phyloP scores from a whole-genome alignment of 2,329 filamentous ascomycete genomes.

The Colletotrichum limetticola region DNA sequence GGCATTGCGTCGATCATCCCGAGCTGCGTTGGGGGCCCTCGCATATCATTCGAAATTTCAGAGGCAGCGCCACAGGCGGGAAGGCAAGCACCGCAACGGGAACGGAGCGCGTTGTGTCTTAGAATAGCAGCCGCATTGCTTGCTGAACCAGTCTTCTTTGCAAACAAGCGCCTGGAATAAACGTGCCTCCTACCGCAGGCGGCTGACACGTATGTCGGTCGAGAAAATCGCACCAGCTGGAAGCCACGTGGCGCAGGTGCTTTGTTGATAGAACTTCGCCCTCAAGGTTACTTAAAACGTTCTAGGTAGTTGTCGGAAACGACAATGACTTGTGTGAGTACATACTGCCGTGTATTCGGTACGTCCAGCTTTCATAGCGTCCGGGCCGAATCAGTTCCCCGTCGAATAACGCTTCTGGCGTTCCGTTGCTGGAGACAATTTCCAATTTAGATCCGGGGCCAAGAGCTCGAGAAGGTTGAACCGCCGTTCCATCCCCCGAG shows the following conservation, averaged over 20 bases:
- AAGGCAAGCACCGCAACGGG: neutral
- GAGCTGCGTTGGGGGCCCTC: slow-evolving; percentile 11
- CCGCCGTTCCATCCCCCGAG: slow-evolving; percentile 6
- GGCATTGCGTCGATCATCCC: slow-evolving; percentile 22
- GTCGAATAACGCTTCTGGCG: neutral
- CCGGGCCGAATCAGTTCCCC: neutral
- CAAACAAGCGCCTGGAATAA: neutral
- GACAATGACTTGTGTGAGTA: neutral
- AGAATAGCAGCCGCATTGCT: slow-evolving; percentile 2
- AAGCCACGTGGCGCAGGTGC: slow-evolving; percentile 15
- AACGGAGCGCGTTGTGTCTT: neutral
- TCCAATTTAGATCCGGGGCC: slow-evolving; percentile 1
- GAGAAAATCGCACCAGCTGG: neutral
- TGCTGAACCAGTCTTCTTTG: neutral
- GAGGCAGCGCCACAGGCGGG: slow-evolving; percentile 9
- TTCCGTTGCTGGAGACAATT: neutral
- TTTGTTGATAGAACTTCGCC: slow-evolving; percentile 2
- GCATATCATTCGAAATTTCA: slow-evolving; percentile 12
- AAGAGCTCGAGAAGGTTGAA: slow-evolving; percentile 20
- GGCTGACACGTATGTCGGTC: neutral
- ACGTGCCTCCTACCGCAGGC: neutral
- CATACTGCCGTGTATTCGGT: slow-evolving; percentile 1
- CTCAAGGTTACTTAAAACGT: neutral
- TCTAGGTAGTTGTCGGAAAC: no score
- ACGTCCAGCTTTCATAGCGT: neutral